These are phyloP conservation scores for Vigna radiata DNA, from an alignment of 306 rosid species.

Conservation along the genomic window DNA sequence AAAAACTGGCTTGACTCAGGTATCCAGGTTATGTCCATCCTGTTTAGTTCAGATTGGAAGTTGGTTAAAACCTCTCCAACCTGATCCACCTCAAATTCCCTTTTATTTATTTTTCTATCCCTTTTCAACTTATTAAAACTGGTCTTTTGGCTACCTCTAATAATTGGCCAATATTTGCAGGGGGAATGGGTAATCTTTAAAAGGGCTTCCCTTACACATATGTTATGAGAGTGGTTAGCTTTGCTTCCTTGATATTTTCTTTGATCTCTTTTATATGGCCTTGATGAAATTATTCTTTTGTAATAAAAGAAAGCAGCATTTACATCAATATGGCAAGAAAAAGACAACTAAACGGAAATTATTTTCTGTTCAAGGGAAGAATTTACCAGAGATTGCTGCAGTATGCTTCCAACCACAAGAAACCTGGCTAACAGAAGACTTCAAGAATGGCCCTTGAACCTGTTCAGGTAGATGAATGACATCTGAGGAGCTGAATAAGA, in stretches of 20 bases:
- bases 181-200: background rate
- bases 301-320: slow-evolving; percentile 2
- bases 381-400: slow-evolving; percentile 83
- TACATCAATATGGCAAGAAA: slow-evolving; percentile 13
- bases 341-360: background rate
- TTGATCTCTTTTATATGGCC: background rate
- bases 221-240: background rate
- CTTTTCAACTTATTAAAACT: background rate
- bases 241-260: slow-evolving; percentile 11
- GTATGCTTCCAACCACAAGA: slow-evolving; percentile 99
- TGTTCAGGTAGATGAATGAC: slow-evolving; percentile 77
- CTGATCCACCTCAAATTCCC: background rate
- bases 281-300: background rate
- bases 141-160: background rate
- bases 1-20: background rate
- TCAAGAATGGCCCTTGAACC: slow-evolving; percentile 80
- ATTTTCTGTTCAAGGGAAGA: background rate
- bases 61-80: background rate
- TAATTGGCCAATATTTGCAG: background rate
- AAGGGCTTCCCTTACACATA: background rate
- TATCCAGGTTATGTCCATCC: background rate
- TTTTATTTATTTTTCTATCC: background rate
- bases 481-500: slow-evolving; percentile 62
- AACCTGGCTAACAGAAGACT: slow-evolving; percentile 78
- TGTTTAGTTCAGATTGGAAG: background rate